Evolutionary conservation across 306 rosid genomes (phyloP), one percentile per base, ranked within the genome.

Genomic region (Cotoneaster glaucophyllus): DNA sequence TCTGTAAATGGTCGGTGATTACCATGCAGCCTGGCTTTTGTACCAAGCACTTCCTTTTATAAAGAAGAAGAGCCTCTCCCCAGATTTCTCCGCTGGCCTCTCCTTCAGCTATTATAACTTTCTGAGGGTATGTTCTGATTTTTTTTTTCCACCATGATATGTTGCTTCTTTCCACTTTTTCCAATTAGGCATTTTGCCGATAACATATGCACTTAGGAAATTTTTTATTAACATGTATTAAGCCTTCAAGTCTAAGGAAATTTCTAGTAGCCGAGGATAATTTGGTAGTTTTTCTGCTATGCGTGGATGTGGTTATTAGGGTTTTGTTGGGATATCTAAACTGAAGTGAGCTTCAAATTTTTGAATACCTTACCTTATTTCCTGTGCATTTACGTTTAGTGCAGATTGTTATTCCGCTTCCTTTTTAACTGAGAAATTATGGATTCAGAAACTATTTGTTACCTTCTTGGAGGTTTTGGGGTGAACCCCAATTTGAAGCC

Each of bases 41-140:
- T 94, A 90, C 83, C 86, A 87, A 73, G 93, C 97, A 48, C 90
- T 95, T 82, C 93, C 97, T 43, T 86, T 85, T 68, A 74, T 87
- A 73, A 84, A 87, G 82, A 75, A 86, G 91, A 85, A 75, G 70
- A 88, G 87, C 86, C 86, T 88, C 78, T 87, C 84, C 74, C 86
- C 84, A 28, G 83, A 84, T 85, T 58, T 86, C 69, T 88, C 84
- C 74, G 71, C 90, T 67, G 21, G 84, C 61, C 75, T 48, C 62
- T 93, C 96, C 67, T 86, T 86, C 72, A 74, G 87, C 80, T 92
- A 92, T 81, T 87, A 89, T 87, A 89, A 74, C 79, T 87, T 87
- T 73, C 87, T 95, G 74, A 86, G 58, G 93, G 97, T 89, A 82
- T 82, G 85, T 70, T 79, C 82, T 68, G 48, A 65, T 11, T 45